Base-by-base conservation (phyloP, 2,329 filamentous ascomycete genomes). In the Magnaporthiopsis rhizophila region DNA sequence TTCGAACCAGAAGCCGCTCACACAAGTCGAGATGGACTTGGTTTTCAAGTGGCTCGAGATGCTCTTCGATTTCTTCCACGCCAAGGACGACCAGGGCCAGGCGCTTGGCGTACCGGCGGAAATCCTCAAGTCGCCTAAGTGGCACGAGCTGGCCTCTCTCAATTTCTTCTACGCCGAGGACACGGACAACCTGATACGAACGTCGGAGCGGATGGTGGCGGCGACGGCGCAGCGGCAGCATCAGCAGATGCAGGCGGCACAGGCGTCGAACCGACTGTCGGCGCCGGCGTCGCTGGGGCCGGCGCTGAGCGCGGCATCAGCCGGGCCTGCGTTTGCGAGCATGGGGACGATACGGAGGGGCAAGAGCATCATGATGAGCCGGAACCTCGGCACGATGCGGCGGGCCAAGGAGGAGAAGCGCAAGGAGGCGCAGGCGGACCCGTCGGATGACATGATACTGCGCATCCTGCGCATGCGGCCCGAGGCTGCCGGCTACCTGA, bases 91-190 rank as follows among this genome's bases (percentile, higher is more conserved):
- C 71, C 72, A 89, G 79, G 71, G 93, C 64, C 90, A 94, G 75
- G 90, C 90, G 30, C 85, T 95, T 66, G 95, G 95, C 68, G 92
- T 99, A 3, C 90, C 93, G 0, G 86, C 91, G 59, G 93, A 97
- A 74, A 88, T 97, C 38, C 84, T 99, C 73, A 97, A 96, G 77
- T 96, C 92, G 69, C 91, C 94, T 73, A 99, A 99, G 83, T 99
- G 97, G 81, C 93, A 97, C 80, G 95, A 99, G 76, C 86, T 99
- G 64, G 91, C 95, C 69, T 94, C 92, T 67, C 85, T 99, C 67
- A 96, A 97, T 79, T 99, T 98, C 83, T 99, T 98, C 82, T 99
- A 99, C 80, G 96, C 95, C 73, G 93, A 98, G 72, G 85, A 89
- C 38, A 96, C 92, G 0, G 91, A 96, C 66, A 93, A 90, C 70